A percentile compares a stretch with the other conserved stretches of the same genome.
phyloP scores from a whole-genome alignment of 169 alveolate species.

The Eimeria praecox region DNA sequence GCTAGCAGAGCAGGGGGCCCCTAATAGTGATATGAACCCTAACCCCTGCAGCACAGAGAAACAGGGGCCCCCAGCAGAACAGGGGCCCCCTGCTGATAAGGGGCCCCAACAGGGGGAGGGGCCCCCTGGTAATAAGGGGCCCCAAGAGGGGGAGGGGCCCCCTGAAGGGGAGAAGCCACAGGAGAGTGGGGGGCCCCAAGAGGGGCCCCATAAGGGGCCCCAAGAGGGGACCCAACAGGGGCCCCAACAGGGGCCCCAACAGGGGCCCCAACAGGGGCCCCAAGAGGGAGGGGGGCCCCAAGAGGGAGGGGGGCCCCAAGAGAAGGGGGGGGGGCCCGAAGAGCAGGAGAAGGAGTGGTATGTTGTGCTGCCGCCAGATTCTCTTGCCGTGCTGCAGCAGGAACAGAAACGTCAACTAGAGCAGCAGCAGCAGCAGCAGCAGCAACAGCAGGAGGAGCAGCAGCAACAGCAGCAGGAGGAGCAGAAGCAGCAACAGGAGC shows the following conservation, averaged over 20 bases:
- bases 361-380: background rate
- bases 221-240: too few relatives aligned
- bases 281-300: background rate
- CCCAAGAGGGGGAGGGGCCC: too few relatives aligned
- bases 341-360: background rate
- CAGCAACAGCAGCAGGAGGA: background rate
- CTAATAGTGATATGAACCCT: too few relatives aligned
- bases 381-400: background rate
- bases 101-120: too few relatives aligned
- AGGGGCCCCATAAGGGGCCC: too few relatives aligned
- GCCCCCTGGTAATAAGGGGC: too few relatives aligned
- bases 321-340: background rate
- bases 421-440: constrained; percentile 33
- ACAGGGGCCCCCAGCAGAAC: too few relatives aligned
- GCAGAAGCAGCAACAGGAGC: background rate
- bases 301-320: background rate
- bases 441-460: background rate
- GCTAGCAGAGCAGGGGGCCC: background rate
- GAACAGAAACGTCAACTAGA: constrained; percentile 1
- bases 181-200: too few relatives aligned
- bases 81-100: too few relatives aligned
- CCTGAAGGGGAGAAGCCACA: background rate
- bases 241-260: too few relatives aligned
- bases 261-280: too few relatives aligned
- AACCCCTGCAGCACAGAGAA: too few relatives aligned